phyloP scores from a whole-genome alignment of 2,329 filamentous ascomycete genomes.

The Cercospora sp. region DNA sequence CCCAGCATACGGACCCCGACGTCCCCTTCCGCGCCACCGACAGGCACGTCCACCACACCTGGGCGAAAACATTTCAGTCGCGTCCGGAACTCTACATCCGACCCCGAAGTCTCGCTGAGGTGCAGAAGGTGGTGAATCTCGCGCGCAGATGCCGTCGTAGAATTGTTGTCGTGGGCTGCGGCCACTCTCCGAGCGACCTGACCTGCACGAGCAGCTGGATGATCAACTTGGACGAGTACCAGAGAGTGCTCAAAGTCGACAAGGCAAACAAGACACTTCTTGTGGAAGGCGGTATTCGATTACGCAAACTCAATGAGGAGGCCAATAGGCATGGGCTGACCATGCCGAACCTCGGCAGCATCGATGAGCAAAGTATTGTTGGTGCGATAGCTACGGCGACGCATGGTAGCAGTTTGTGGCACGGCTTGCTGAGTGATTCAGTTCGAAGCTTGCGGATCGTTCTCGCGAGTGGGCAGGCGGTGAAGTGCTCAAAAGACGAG shows the following conservation, averaged over 20 bases:
- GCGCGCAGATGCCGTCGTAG: conserved; percentile 79
- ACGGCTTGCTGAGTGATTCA: conserved; percentile 81
- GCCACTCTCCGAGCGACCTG: conserved; percentile 86
- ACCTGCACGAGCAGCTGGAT: conserved; percentile 95
- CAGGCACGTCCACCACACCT: conserved; percentile 80
- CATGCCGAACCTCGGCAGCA: conserved; percentile 90
- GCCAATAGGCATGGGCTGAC: conserved; percentile 76
- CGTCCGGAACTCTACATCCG: conserved; percentile 88
- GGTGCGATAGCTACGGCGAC: conserved; percentile 92
- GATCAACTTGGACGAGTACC: conserved; percentile 85
- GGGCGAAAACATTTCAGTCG: conserved; percentile 90
- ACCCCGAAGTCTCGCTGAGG: conserved; percentile 74
- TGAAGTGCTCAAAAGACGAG: conserved; percentile 65
- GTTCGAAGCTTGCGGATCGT: conserved; percentile 76
- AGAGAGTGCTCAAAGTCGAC: conserved; percentile 70
- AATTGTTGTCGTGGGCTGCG: conserved; percentile 82
- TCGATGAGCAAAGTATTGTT: conserved; percentile 89
- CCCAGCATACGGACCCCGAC: conserved; percentile 59
- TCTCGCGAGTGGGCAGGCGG: conserved; percentile 73
- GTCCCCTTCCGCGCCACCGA: conserved; percentile 75
- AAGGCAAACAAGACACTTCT: conserved; percentile 64
- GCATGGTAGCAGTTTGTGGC: conserved; percentile 80
- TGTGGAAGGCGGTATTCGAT: conserved; percentile 84
- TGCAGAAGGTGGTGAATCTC: conserved; percentile 79
- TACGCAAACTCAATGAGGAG: conserved; percentile 70